Conservation (phyloP, 352 stramenopile species). For the Phytopythium delawarense region DNA sequence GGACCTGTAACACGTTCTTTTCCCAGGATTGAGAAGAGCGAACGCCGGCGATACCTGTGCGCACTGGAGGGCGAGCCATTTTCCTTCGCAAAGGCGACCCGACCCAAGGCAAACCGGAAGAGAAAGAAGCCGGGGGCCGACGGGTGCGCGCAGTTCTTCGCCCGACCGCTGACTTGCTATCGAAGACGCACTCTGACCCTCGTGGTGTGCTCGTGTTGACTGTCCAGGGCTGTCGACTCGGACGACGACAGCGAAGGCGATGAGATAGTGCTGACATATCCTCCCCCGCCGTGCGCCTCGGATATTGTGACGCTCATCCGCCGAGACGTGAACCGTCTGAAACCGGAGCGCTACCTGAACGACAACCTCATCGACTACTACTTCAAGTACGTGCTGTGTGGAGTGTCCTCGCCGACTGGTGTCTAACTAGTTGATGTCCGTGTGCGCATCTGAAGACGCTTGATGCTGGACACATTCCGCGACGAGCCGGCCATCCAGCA, state of each 20-base stretch:
- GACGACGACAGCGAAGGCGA: conserved; percentile 30
- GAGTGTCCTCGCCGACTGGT: background rate
- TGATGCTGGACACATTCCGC: conserved; percentile 52
- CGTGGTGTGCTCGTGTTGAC: background rate
- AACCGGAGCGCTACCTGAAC: conserved; percentile 84
- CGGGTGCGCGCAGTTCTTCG: background rate
- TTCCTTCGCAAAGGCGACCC: conserved; percentile 1
- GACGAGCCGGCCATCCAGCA: conserved; percentile 41
- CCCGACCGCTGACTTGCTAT: background rate
- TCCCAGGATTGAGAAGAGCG: background rate
- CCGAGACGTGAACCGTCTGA: conserved; percentile 49
- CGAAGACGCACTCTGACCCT: background rate
- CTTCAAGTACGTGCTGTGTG: conserved; percentile 65
- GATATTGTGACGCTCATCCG: conserved; percentile 78
- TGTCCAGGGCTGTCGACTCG: conserved; percentile 16
- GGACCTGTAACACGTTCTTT: background rate
- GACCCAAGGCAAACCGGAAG: background rate
- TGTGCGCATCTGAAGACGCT: conserved; percentile 22
- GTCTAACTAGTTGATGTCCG: background rate
- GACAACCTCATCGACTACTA: conserved; percentile 93
- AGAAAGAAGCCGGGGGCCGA: conserved; percentile 2
- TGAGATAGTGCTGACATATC: conserved; percentile 57
- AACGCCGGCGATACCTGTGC: conserved; percentile 3
- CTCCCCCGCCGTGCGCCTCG: conserved; percentile 57
- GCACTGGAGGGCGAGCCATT: conserved; percentile 6